Conservation (phyloP, 2,329 filamentous ascomycete genomes). For the Simplicillium aogashimaense region DNA sequence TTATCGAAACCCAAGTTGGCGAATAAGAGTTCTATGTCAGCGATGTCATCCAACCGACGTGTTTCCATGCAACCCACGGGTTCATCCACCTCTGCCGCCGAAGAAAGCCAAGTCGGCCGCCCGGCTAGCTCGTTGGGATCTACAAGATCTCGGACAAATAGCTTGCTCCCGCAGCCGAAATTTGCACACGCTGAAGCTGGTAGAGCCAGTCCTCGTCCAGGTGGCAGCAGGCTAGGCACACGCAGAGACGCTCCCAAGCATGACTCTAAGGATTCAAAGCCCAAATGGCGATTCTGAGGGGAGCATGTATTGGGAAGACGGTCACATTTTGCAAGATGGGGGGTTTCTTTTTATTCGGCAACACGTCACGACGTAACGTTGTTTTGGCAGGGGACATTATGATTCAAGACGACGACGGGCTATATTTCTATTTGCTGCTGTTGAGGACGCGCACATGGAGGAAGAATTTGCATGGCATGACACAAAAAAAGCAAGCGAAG, state of each 20-base stretch:
- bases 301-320: constrained; percentile 7
- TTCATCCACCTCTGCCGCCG: constrained; percentile 18
- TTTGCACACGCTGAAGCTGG: constrained; percentile 15
- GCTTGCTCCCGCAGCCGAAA: constrained; percentile 41
- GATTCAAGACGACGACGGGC: too few relatives aligned
- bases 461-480: too few relatives aligned
- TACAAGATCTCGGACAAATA: constrained; percentile 34
- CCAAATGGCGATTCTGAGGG: constrained; percentile 36
- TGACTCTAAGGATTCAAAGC: constrained; percentile 32
- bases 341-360: too few relatives aligned
- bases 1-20: constrained; percentile 25
- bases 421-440: too few relatives aligned
- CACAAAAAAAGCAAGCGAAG: too few relatives aligned
- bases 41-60: constrained; percentile 33
- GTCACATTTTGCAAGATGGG: too few relatives aligned
- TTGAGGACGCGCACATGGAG: too few relatives aligned
- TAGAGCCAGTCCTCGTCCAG: constrained; percentile 2
- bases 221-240: constrained; percentile 21
- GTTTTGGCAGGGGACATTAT: too few relatives aligned
- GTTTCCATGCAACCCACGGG: constrained; percentile 41
- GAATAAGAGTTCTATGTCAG: constrained; percentile 32
- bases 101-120: constrained; percentile 25
- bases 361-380: too few relatives aligned
- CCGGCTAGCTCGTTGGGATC: constrained; percentile 48
- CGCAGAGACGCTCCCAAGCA: constrained; percentile 22